Conservation (phyloP, 345 rosid genomes). For the Populus pruinosa region DNA sequence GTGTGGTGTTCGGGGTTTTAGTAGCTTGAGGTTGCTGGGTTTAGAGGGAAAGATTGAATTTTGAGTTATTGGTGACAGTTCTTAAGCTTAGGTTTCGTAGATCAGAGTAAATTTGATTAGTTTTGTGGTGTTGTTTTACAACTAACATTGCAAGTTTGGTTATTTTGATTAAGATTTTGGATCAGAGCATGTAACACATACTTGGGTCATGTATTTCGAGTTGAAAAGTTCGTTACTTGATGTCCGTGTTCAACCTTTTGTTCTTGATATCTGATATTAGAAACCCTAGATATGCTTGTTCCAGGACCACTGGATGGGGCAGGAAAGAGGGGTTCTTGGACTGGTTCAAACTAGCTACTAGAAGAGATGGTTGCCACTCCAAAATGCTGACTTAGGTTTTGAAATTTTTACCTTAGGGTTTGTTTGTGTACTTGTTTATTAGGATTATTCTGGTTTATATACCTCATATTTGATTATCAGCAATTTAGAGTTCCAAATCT, state of each 20-base stretch:
- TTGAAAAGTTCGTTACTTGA: neutral
- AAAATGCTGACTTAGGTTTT: neutral
- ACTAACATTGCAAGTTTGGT: neutral
- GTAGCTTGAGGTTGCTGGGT: conserved; percentile 6
- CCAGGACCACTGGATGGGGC: neutral
- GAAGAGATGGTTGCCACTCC: neutral
- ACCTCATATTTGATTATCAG: neutral
- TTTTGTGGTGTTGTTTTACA: conserved; percentile 4
- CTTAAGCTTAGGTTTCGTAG: conserved; percentile 11
- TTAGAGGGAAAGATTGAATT: conserved; percentile 17
- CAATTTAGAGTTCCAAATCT: neutral
- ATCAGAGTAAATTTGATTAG: conserved; percentile 17
- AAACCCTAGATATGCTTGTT: neutral
- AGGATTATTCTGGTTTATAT: neutral
- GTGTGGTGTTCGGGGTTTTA: conserved; percentile 15
- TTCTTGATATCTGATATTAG: neutral
- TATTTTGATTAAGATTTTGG: conserved; percentile 1
- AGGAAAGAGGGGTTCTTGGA: neutral
- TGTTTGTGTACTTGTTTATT: neutral
- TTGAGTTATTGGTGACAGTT: conserved; percentile 6
- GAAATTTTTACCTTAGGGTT: neutral
- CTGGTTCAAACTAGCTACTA: neutral
- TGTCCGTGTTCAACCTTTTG: neutral
- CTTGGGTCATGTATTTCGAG: neutral
- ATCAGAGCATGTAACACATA: neutral